Evolutionary conservation across 805 yeast genomes (phyloP).

Genomic region (Candida xiaguanensis): DNA sequence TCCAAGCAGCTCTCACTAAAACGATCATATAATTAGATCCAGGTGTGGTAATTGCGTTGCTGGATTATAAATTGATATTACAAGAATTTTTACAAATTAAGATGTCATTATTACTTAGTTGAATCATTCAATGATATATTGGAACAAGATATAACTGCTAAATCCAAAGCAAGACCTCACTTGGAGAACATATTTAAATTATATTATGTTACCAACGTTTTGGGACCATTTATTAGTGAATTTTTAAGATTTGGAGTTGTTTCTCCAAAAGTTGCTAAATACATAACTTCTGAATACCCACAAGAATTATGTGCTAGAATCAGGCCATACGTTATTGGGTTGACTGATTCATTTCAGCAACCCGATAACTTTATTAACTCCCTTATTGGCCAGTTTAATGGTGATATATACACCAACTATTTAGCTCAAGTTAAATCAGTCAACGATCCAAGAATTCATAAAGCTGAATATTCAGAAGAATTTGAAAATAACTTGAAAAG

Average conservation of each 20-base stretch:
- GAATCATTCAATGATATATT: slow-evolving; percentile 35
- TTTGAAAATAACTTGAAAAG: slow-evolving; percentile 33
- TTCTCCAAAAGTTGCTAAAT: slow-evolving; percentile 31
- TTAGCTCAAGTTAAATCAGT: slow-evolving; percentile 47
- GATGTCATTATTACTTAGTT: slow-evolving; percentile 48
- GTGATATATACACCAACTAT: slow-evolving; percentile 80
- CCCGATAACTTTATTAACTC: slow-evolving; percentile 81
- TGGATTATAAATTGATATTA: too few relatives aligned
- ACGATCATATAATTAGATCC: too few relatives aligned
- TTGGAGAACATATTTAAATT: slow-evolving; percentile 55
- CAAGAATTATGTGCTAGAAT: slow-evolving; percentile 24
- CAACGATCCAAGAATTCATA: slow-evolving; percentile 50
- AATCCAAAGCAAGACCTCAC: slow-evolving; percentile 37
- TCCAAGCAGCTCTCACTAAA: too few relatives aligned
- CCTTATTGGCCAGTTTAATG: slow-evolving; percentile 75
- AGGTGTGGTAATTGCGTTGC: too few relatives aligned
- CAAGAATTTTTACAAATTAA: slow-evolving; percentile 49
- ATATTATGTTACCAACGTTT: slow-evolving; percentile 54
- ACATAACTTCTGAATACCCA: slow-evolving; percentile 15
- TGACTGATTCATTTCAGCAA: slow-evolving; percentile 81
- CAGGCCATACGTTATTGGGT: slow-evolving; percentile 67
- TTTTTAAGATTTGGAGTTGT: slow-evolving; percentile 65
- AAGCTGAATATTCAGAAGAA: slow-evolving; percentile 56
- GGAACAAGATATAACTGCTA: slow-evolving; percentile 29
- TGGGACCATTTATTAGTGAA: slow-evolving; percentile 64